Evolutionary conservation across 2,329 filamentous ascomycete genomes (phyloP).

Genomic region (Penicillium fuscoglaucum): DNA sequence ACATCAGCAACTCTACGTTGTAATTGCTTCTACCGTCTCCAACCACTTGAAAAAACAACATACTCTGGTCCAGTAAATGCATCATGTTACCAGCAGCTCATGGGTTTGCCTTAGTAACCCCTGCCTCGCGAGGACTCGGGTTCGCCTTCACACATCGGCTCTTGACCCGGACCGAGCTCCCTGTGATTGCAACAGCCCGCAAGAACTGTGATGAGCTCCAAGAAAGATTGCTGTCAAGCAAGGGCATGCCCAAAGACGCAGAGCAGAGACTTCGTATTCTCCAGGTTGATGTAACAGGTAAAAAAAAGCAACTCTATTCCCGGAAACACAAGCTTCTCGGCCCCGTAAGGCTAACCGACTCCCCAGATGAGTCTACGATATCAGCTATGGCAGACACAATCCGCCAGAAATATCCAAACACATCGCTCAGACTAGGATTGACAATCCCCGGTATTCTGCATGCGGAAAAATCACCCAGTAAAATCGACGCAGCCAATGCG

Average conservation of each 20-base stretch:
- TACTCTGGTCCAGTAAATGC: neutral
- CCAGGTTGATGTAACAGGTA: constrained; percentile 60
- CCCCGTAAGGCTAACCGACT: neutral
- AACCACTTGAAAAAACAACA: neutral
- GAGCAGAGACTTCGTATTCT: constrained; percentile 54
- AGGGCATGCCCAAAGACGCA: constrained; percentile 43
- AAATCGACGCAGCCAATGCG: constrained; percentile 62
- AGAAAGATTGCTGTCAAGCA: constrained; percentile 51
- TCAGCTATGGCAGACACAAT: constrained; percentile 56
- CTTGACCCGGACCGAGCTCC: constrained; percentile 56
- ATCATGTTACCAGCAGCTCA: constrained; percentile 13
- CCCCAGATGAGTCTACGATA: constrained; percentile 63
- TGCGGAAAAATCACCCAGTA: constrained; percentile 68
- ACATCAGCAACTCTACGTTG: neutral
- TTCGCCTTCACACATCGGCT: constrained; percentile 61
- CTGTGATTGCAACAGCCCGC: constrained; percentile 62
- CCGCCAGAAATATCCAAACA: constrained; percentile 53
- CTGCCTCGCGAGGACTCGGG: constrained; percentile 64
- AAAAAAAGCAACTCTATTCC: neutral
- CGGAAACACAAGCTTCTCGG: neutral
- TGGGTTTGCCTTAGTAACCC: constrained; percentile 47
- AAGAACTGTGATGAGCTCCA: constrained; percentile 53
- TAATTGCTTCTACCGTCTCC: neutral
- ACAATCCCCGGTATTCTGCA: constrained; percentile 70
- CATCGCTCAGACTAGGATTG: constrained; percentile 67